Evolutionary conservation across 345 rosid species (phyloP).

Genomic region (Xanthoceras sorbifolium): DNA sequence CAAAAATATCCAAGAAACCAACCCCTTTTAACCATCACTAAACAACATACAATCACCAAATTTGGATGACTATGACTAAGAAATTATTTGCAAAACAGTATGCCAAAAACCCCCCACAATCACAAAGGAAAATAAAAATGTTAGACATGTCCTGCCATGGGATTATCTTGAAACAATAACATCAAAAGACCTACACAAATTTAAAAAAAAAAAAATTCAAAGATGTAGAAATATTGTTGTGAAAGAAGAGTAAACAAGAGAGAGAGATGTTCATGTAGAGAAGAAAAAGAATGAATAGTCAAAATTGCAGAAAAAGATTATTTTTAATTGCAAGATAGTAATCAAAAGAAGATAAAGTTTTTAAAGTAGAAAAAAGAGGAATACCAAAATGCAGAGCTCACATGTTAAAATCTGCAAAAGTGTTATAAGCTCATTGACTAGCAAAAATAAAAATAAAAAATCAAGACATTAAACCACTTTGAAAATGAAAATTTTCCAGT

Average conservation of each 20-base stretch:
- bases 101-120: neutral
- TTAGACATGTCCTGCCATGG: neutral
- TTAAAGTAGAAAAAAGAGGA: constrained; percentile 14
- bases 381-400: constrained; percentile 27
- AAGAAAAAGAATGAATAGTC: neutral
- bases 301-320: constrained; percentile 18
- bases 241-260: constrained; percentile 1
- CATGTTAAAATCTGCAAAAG: constrained; percentile 20
- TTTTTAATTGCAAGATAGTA: constrained; percentile 28
- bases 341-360: constrained; percentile 42
- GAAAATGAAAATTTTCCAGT: constrained; percentile 8
- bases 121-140: neutral
- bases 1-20: neutral
- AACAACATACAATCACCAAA: constrained; percentile 7
- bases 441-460: neutral
- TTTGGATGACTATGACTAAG: neutral
- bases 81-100: neutral
- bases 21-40: neutral
- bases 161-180: neutral
- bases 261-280: neutral
- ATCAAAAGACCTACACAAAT: neutral
- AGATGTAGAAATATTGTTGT: neutral
- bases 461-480: neutral
- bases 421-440: neutral
- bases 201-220: neutral